Base-by-base conservation (phyloP, 1,139 yeast species). In the Magnusiomyces tetraspermus region DNA sequence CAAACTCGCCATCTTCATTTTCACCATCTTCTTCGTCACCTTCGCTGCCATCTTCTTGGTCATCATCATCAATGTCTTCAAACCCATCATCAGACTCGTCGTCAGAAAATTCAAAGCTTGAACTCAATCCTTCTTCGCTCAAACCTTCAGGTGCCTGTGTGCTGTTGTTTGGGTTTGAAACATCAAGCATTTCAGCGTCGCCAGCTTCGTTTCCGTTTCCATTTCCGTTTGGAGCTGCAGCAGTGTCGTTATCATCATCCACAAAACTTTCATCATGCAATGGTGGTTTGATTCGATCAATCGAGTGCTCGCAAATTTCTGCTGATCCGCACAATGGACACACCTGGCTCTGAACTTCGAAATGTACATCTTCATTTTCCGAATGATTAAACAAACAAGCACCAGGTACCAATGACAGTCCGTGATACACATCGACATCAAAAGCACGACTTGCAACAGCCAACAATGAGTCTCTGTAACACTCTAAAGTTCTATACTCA, bases 341-440 rank as follows among this genome's bases (percentile, higher is more conserved):
- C 0, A 86, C 95, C 28, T 78, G 82, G 31, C 76, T 83, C 33
- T 78, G 72, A 48, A 90, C 76, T 53, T 84, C 85, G 64, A 89
- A 89, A 66, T 85, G 87, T 5, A 84, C 89, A 61, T 80, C 75
- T 45, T 76, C 72, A 10, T 57, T 72, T 10, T 76, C 76, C 41
- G 78, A 71, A 64, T 88, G 96, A 60, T 89, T 89, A 70, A 89
- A 89, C 49, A 90, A 71, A 66, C 90, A 96, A 0, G 96, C 97
- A 17, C 90, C 90, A 0, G 97, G 96, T 31, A 89, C 96, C 55
- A 90, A 70, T 0, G 85, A 86, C 42, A 84, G 75, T 28, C 82
- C 85, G 60, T 83, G 86, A 64, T 70, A 88, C 48, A 74, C 76
- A 65, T 90, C 97, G 21, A 90, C 80, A 52, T 82, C 82, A 64